These are phyloP conservation scores for Globisporangium alternatum DNA, from an alignment of 352 stramenopile genomes.

Conservation along the genomic window DNA sequence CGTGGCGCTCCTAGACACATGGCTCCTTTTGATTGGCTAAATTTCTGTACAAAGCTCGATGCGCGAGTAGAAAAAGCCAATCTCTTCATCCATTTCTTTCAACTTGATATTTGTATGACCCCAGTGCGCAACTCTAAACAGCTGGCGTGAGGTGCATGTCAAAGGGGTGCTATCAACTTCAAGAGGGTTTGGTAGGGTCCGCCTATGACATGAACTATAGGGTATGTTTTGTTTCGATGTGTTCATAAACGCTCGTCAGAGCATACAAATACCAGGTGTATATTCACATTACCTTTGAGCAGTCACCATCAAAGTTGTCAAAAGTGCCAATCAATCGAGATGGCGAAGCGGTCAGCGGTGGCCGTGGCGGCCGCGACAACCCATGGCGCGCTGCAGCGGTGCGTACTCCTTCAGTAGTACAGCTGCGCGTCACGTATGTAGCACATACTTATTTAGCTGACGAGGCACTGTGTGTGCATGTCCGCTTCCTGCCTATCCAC, in stretches of 20 bases:
- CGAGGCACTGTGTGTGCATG: background rate
- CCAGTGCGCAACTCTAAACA: too few relatives aligned
- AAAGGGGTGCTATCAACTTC: too few relatives aligned
- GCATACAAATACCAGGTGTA: background rate
- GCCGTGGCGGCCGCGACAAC: constrained; percentile 31
- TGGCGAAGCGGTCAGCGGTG: constrained; percentile 17
- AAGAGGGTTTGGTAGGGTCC: too few relatives aligned
- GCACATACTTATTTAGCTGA: background rate
- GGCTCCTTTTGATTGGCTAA: too few relatives aligned
- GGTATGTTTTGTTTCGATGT: too few relatives aligned
- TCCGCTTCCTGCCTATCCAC: background rate
- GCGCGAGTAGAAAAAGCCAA: too few relatives aligned
- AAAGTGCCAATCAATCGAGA: background rate
- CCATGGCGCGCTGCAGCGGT: constrained; percentile 73
- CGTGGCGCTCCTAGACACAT: too few relatives aligned
- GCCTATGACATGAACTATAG: too few relatives aligned
- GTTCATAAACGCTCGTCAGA: background rate
- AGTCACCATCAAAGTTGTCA: background rate
- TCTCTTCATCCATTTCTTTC: too few relatives aligned
- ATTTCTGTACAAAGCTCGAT: too few relatives aligned
- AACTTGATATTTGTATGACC: too few relatives aligned
- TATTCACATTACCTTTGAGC: background rate
- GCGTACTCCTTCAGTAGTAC: constrained; percentile 2
- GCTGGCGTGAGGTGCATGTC: too few relatives aligned
- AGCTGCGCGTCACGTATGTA: background rate